These are phyloP conservation scores for Linaria vulgaris DNA, from an alignment of 257 asterid genomes.

Conservation along the genomic window DNA sequence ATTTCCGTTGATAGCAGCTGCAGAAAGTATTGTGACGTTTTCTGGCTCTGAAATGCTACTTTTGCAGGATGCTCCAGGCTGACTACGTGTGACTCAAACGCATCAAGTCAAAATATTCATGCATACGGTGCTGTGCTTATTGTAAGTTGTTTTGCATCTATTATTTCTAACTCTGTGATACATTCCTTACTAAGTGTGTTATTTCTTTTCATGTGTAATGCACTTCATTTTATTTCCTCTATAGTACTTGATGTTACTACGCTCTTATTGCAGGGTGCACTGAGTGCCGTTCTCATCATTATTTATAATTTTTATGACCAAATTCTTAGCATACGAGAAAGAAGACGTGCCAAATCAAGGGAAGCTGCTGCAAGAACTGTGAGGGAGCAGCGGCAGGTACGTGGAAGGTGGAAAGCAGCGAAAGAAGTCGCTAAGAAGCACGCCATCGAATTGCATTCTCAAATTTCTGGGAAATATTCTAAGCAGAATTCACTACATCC, in stretches of 20 bases:
- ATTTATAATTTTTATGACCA: constrained; percentile 91
- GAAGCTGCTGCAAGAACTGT: constrained; percentile 96
- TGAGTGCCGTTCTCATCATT: constrained; percentile 72
- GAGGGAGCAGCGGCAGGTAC: constrained; percentile 73
- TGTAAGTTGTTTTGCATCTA: constrained; percentile 42
- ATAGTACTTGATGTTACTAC: constrained; percentile 13
- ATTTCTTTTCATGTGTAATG: too few species aligned
- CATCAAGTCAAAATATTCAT: constrained; percentile 74
- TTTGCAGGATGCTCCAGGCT: constrained; percentile 63
- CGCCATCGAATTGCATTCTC: constrained; percentile 61
- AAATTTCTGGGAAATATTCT: constrained; percentile 71
- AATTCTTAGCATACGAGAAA: constrained; percentile 73
- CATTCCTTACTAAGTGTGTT: too few species aligned
- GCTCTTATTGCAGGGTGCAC: constrained; percentile 60
- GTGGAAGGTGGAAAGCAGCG: constrained; percentile 81
- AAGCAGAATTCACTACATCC: constrained; percentile 34
- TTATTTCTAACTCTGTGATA: too few species aligned
- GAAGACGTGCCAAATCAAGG: constrained; percentile 78
- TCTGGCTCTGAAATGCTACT: constrained; percentile 20
- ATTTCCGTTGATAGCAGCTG: constrained; percentile 2
- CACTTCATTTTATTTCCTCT: background rate
- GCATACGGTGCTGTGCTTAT: constrained; percentile 79
- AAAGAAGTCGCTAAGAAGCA: constrained; percentile 85
- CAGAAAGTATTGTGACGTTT: constrained; percentile 11
- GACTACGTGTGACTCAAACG: constrained; percentile 61